Evolutionary conservation across 2,329 filamentous ascomycete species (phyloP).

Genomic region (Cercospora sesami): DNA sequence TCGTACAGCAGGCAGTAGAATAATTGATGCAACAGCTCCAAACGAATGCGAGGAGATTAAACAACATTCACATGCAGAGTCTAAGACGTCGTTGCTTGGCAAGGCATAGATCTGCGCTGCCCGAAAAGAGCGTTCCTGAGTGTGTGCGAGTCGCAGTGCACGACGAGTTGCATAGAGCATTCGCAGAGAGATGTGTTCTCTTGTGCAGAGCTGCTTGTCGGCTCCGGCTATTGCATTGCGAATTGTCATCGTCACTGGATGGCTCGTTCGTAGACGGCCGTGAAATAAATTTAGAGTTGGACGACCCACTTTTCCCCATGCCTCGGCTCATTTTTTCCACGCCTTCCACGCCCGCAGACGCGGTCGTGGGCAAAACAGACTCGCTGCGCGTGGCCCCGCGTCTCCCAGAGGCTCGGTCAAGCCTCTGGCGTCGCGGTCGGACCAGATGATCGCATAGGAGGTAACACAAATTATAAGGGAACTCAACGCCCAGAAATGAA

Average conservation of each 20-base stretch:
- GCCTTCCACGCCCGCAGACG: not conserved
- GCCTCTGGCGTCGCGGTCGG: conserved; percentile 9
- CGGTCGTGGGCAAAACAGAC: not conserved
- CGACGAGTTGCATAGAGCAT: not conserved
- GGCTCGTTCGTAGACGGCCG: not conserved
- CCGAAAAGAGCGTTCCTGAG: not conserved
- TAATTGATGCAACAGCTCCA: not conserved
- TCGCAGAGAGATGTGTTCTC: not conserved
- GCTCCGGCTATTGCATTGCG: not conserved
- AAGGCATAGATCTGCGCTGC: not conserved
- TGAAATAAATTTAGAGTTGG: not conserved
- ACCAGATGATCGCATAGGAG: not conserved
- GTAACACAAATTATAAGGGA: conserved; percentile 1
- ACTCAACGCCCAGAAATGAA: not conserved
- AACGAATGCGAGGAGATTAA: conserved; percentile 3
- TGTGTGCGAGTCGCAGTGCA: not conserved
- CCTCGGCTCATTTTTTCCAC: conserved; percentile 3
- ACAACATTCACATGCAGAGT: conserved; percentile 10
- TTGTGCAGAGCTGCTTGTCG: not conserved
- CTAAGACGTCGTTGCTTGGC: conserved; percentile 9
- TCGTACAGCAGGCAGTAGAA: conserved; percentile 9
- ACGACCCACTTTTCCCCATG: not conserved
- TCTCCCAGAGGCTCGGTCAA: conserved; percentile 5
- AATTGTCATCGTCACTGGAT: not conserved
- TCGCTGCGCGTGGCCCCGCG: not conserved